Evolutionary conservation across 208 protist species (phyloP), one percentile per base, ranked within the genome.

Genomic region (Angomonas deanei): DNA sequence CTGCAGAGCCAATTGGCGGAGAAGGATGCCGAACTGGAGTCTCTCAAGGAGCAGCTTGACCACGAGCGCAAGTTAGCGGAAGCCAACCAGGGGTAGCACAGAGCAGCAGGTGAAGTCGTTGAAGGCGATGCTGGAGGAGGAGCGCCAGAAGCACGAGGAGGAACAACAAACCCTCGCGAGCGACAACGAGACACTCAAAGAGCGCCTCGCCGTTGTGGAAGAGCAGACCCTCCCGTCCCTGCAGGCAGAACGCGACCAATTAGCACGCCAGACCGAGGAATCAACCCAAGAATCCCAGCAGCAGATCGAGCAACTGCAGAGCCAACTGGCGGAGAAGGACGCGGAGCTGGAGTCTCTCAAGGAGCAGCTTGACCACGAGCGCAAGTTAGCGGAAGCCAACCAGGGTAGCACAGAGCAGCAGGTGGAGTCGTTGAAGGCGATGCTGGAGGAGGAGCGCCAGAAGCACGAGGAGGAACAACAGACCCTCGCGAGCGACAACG

Each of bases 11-110:
- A 42, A 42, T 15, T 42, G 11, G 36, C 36, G 11, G 36, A 42
- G n/a, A n/a, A n/a, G n/a, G n/a, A 15, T 42, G 36, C 36, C 15
- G 36, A 42, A 42, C 36, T 42, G 36, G n/a, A n/a, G n/a, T 1
- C 48, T 71, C 0, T n/a, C n/a, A 36, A 36, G 0, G 24, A 23
- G 36, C 38, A 64, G 66, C 49, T 72, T 0, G 70, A 70, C 53
- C 30, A 13, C 42, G 49, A 34, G 46, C 61, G 62, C 17, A 24
- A 34, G 0, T 27, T 55, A 3, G 68, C 58, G 49, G 59, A 64
- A 27, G 62, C 58, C 26, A 58, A 8, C 19, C 55, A n/a, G 70
- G 28, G 1, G 66, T 26, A 60, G 42, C 21, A 53, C 23, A 5
- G 47, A 17, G 47, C 47, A 53, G 47, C 47, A 28, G 47, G 23